phyloP scores from a whole-genome alignment of 805 yeast species.

The Naumovozyma baii region DNA sequence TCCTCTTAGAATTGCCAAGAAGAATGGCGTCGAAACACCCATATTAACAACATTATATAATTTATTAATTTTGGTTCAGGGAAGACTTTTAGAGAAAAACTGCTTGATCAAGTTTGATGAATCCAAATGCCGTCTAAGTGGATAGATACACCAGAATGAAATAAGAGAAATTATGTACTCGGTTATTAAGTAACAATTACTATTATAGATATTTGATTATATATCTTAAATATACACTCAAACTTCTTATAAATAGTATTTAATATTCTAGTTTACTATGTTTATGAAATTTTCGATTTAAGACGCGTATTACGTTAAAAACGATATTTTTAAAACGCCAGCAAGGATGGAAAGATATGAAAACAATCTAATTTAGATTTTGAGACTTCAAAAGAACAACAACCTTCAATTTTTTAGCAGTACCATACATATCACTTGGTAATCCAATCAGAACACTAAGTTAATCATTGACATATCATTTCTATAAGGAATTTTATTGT shows the following conservation, averaged over 20 bases:
- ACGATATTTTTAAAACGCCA: background rate
- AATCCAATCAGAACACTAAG: no score
- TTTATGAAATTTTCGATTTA: no score
- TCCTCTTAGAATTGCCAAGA: constrained; percentile 40
- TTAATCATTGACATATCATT: no score
- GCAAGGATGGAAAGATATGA: background rate
- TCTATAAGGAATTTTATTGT: no score
- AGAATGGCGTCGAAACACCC: constrained; percentile 46
- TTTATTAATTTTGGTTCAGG: constrained; percentile 53
- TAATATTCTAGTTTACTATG: no score
- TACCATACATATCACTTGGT: background rate
- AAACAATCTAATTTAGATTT: background rate
- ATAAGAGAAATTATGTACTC: no score
- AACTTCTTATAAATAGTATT: no score
- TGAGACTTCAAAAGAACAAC: background rate
- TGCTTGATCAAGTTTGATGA: constrained; percentile 33
- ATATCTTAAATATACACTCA: no score
- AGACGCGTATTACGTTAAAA: background rate
- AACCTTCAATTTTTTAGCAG: no score
- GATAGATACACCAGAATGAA: constrained; percentile 5
- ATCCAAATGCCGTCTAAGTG: constrained; percentile 6
- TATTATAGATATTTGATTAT: no score
- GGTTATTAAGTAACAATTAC: no score
- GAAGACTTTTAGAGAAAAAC: constrained; percentile 45
- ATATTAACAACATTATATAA: constrained; percentile 46